phyloP scores from a whole-genome alignment of 1,284 basidiomycete species.

The Fomitopsis schrenkii region DNA sequence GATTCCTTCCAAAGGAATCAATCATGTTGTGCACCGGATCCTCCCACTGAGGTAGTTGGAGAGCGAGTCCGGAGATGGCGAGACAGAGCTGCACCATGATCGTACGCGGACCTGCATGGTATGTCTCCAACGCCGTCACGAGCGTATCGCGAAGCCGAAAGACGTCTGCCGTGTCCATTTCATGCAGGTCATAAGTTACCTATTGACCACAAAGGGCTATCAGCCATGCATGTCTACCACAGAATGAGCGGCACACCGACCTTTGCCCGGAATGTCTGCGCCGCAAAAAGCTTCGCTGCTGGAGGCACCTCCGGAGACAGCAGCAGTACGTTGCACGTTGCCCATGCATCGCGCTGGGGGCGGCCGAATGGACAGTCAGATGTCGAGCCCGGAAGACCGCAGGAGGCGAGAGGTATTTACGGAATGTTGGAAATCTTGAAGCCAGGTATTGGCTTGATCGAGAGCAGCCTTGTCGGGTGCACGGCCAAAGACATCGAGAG shows the following conservation, averaged over 20 bases:
- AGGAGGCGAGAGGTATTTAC: slow-evolving; percentile 74
- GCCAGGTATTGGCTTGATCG: slow-evolving; percentile 85
- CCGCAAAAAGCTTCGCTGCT: slow-evolving; percentile 90
- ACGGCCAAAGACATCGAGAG: slow-evolving; percentile 69
- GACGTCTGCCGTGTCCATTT: slow-evolving; percentile 67
- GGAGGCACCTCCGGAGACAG: slow-evolving; percentile 75
- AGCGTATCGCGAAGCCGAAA: slow-evolving; percentile 87
- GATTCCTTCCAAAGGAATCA: slow-evolving; percentile 81
- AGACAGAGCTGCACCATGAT: slow-evolving; percentile 90
- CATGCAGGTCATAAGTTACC: slow-evolving; percentile 94
- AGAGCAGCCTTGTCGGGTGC: slow-evolving; percentile 82
- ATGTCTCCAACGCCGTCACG: slow-evolving; percentile 67
- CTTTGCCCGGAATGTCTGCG: slow-evolving; percentile 96
- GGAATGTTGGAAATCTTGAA: slow-evolving; percentile 95
- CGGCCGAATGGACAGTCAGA: slow-evolving; percentile 52
- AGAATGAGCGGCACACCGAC: slow-evolving; percentile 39
- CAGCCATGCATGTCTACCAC: slow-evolving; percentile 2
- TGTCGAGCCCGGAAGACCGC: slow-evolving; percentile 48
- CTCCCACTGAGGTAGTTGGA: slow-evolving; percentile 90
- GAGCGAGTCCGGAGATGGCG: slow-evolving; percentile 85
- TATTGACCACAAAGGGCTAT: slow-evolving; percentile 29
- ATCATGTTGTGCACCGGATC: slow-evolving; percentile 83
- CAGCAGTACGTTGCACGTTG: slow-evolving; percentile 89
- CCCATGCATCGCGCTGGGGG: slow-evolving; percentile 90
- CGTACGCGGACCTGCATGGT: slow-evolving; percentile 75